A percentile compares a stretch with the other conserved stretches of the same genome.
phyloP scores from a whole-genome alignment of 768 basidiomycete species.

The Leucocoprinus leucothites region DNA sequence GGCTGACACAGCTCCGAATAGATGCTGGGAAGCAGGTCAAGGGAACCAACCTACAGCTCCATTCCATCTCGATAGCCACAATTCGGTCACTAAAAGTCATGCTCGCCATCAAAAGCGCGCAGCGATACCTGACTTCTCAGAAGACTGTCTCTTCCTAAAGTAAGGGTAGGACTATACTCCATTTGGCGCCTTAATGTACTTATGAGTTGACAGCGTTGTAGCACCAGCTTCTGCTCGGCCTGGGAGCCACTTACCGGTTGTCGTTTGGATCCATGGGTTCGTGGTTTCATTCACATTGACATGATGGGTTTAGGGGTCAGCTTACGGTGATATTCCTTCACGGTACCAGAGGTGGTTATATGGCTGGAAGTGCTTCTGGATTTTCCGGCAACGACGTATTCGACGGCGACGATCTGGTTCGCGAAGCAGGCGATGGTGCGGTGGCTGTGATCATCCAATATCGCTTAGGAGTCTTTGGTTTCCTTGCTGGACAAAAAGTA shows the following conservation, averaged over 20 bases:
- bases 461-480: constrained; percentile 44
- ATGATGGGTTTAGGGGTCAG: too few relatives aligned
- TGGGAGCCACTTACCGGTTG: constrained; percentile 28
- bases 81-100: too few relatives aligned
- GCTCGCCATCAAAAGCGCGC: background rate
- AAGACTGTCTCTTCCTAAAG: constrained; percentile 43
- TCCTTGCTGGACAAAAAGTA: constrained; percentile 40
- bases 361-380: constrained; percentile 2
- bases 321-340: background rate
- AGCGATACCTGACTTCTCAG: constrained; percentile 16
- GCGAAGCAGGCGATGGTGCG: constrained; percentile 30
- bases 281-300: background rate
- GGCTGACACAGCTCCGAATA: constrained; percentile 1
- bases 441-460: constrained; percentile 43
- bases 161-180: constrained; percentile 12
- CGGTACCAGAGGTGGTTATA: constrained; percentile 10
- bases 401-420: constrained; percentile 25
- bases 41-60: constrained; percentile 10
- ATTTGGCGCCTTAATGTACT: background rate
- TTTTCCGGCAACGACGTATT: constrained; percentile 22
- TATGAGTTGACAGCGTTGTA: constrained; percentile 26
- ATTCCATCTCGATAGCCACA: constrained; percentile 17
- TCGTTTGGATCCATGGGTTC: constrained; percentile 45
- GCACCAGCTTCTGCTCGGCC: constrained; percentile 26
- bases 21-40: constrained; percentile 6